Conservation (phyloP, 1,284 basidiomycete genomes). For the Ceratobasidium sp. region DNA sequence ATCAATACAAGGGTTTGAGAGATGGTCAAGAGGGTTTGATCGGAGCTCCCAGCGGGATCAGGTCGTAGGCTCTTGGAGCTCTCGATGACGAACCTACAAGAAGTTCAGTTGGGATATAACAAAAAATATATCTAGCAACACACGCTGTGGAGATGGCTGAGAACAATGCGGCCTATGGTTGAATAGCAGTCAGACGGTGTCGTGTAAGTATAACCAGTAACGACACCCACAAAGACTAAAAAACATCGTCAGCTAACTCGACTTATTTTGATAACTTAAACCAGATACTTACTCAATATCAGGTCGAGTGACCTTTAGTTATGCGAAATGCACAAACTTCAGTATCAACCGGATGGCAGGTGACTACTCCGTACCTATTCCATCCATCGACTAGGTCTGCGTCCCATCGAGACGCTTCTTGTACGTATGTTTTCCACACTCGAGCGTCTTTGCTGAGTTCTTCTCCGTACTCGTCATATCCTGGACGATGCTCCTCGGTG, state of each 20-base stretch:
- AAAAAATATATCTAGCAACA: neutral
- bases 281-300: constrained; percentile 7
- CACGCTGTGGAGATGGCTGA: constrained; percentile 25
- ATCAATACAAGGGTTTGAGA: neutral
- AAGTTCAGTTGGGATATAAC: neutral
- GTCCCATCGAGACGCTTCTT: constrained; percentile 2
- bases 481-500: constrained; percentile 2
- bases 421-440: constrained; percentile 33
- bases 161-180: constrained; percentile 15
- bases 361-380: constrained; percentile 3
- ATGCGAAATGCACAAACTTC: neutral
- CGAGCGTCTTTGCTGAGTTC: constrained; percentile 23
- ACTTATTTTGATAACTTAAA: neutral
- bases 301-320: neutral
- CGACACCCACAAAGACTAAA: constrained; percentile 20
- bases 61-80: neutral
- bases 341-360: neutral
- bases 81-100: constrained; percentile 16
- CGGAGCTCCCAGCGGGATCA: neutral
- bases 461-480: constrained; percentile 12
- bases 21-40: neutral
- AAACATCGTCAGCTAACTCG: neutral
- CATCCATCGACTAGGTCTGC: constrained; percentile 21
- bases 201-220: too few species aligned
- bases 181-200: neutral